These are phyloP conservation scores for Fragaria ananassa DNA, from an alignment of 306 rosid species.

Conservation along the genomic window DNA sequence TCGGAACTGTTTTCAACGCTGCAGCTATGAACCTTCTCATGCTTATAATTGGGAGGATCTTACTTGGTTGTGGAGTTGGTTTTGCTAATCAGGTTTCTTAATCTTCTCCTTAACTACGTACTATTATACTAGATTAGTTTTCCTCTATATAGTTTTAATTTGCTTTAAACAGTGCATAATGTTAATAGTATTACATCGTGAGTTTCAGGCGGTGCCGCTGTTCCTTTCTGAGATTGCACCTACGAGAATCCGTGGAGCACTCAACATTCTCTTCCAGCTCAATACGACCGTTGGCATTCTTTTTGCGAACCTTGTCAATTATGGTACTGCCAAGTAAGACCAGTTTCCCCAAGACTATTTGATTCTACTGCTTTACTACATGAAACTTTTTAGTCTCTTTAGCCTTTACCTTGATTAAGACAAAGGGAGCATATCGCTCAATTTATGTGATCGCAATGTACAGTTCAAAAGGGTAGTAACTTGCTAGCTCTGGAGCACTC, in stretches of 20 bases:
- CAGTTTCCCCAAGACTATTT: not conserved
- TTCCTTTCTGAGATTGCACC: constrained; percentile 70
- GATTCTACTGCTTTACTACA: not conserved
- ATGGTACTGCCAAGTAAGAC: constrained; percentile 41
- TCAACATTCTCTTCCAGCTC: constrained; percentile 61
- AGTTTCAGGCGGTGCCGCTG: constrained; percentile 55
- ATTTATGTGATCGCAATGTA: not conserved
- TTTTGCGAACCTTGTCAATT: constrained; percentile 51
- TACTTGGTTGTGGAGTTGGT: constrained; percentile 17
- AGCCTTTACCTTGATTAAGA: not conserved
- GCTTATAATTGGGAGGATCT: constrained; percentile 11
- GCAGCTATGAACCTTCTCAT: constrained; percentile 10
- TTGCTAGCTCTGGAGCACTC: not conserved
- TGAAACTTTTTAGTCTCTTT: not conserved
- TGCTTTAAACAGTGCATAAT: not conserved
- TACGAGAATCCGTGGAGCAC: constrained; percentile 66
- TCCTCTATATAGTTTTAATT: not conserved
- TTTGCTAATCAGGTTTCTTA: constrained; percentile 18
- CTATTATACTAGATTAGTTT: not conserved
- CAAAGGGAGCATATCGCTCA: not conserved
- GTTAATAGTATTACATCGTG: not conserved
- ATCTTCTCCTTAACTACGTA: not conserved
- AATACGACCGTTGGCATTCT: constrained; percentile 59
- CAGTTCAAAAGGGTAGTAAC: not conserved
- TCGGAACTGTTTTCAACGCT: constrained; percentile 4